These are phyloP conservation scores for Chalciporus sp. DNA, from an alignment of 1,284 basidiomycete genomes.

Conservation along the genomic window DNA sequence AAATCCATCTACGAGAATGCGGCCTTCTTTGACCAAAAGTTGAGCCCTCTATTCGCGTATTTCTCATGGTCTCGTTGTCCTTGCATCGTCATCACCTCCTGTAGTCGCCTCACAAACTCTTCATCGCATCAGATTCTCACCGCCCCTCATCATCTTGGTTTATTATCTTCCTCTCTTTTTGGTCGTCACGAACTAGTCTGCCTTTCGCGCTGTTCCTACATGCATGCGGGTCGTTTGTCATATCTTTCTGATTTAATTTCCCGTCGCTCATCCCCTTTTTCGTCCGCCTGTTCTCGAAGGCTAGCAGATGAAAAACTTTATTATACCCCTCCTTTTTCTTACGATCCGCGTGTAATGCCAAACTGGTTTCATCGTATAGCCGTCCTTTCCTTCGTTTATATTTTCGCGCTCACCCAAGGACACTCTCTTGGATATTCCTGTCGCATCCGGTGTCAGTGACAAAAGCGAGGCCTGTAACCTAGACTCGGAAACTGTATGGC, in stretches of 20 bases:
- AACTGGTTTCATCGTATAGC: slow-evolving; percentile 11
- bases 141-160: slow-evolving; percentile 22
- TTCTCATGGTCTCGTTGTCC: slow-evolving; percentile 7
- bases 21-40: slow-evolving; percentile 63
- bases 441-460: not conserved
- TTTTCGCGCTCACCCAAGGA: slow-evolving; percentile 1
- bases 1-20: slow-evolving; percentile 83
- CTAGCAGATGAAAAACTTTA: not conserved
- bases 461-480: not conserved
- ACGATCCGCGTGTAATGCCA: slow-evolving; percentile 30
- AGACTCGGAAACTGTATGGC: not conserved
- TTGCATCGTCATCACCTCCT: slow-evolving; percentile 29
- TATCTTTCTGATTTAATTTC: slow-evolving; percentile 4
- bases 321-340: not conserved
- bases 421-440: not conserved
- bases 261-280: slow-evolving; percentile 1
- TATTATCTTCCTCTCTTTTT: slow-evolving; percentile 16
- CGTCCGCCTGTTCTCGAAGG: not conserved
- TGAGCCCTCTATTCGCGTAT: not conserved
- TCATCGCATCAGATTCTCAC: slow-evolving; percentile 26
- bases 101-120: slow-evolving; percentile 24
- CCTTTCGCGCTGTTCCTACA: slow-evolving; percentile 5
- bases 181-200: not conserved
- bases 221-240: slow-evolving; percentile 13
- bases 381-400: slow-evolving; percentile 2